Base-by-base conservation (phyloP, 1,284 basidiomycete species). In the Trametes pubescens region DNA sequence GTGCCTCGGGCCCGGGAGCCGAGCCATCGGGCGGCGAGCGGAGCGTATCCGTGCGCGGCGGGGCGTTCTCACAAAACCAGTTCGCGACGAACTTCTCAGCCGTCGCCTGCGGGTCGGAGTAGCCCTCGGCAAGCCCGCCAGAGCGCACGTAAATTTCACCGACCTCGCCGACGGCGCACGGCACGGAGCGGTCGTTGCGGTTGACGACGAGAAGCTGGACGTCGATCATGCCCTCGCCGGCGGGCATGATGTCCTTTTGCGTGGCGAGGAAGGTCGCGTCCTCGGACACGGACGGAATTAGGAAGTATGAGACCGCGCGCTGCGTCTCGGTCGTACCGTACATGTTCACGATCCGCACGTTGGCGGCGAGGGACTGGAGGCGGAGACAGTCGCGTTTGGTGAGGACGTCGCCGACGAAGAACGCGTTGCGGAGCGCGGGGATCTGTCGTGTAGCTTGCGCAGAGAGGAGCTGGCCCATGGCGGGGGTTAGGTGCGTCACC, bases 251-350 rank as follows among this genome's bases (percentile, higher is more conserved):
- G 74, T 99, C 98, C 80, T 99, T 99, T 78, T 98, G 94, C 0
- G 90, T 95, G 37, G 91, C 88, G 48, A 99, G 85, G 85, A 98
- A 99, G 3, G 95, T 96, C 5, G 90, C 84, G 73, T 98, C 95
- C 62, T 86, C 84, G 40, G 90, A 87, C 24, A 98, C 87, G 55
- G 92, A 87, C 2, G 97, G 96, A 69, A 99, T 96, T 40, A 91
- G 86, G 77, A 98, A 99, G 81, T 99, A 99, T 43, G 96, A 98
- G 13, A 99, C 98, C 0, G 98, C 98, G 55, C 98, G 92, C 78
- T 99, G 98, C 4, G 98, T 99, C 80, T 99, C 98, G 26, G 98
- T 99, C 10, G 98, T 99, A 26, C 98, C 98, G 78, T 99, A 99
- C 98, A 99, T 99, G 84, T 99, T 99, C 79, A 99, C 92, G 77